Conservation (phyloP, 164 flowering plant genomes). For the Amborella trichopoda region DNA sequence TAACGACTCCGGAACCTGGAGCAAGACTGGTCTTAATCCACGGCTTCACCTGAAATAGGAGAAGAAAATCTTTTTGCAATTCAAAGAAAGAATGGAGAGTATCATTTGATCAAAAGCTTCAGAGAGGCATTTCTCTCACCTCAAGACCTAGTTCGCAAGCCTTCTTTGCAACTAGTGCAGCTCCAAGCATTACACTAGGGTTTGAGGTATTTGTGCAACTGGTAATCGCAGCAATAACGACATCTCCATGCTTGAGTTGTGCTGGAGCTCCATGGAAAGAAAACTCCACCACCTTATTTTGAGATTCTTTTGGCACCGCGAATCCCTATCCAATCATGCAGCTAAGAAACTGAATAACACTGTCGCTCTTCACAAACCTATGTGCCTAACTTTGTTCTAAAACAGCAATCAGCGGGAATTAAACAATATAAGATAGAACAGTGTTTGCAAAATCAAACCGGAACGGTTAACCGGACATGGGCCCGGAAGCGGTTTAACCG, state of each 20-base stretch:
- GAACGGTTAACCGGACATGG: too few species aligned
- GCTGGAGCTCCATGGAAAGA: slow-evolving; percentile 57
- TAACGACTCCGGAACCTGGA: slow-evolving; percentile 84
- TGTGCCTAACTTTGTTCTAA: too few species aligned
- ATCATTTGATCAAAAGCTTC: not conserved
- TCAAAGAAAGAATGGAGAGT: not conserved
- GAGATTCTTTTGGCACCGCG: slow-evolving; percentile 69
- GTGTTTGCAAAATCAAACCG: too few species aligned
- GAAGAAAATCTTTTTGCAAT: not conserved
- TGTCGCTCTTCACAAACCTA: too few species aligned
- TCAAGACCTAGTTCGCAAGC: slow-evolving; percentile 76
- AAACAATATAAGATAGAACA: too few species aligned
- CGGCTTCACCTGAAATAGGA: slow-evolving; percentile 53
- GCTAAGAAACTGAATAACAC: too few species aligned
- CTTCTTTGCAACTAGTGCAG: slow-evolving; percentile 83
- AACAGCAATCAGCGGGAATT: too few species aligned
- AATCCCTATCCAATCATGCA: slow-evolving; percentile 53
- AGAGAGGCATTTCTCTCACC: slow-evolving; percentile 25
- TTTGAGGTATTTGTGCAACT: slow-evolving; percentile 92
- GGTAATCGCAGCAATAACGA: slow-evolving; percentile 87
- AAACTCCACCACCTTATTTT: slow-evolving; percentile 57
- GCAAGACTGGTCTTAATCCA: slow-evolving; percentile 92
- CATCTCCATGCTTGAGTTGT: slow-evolving; percentile 75
- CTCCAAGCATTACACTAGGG: slow-evolving; percentile 92
- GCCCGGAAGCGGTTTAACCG: too few species aligned